Percentiles rank a stretch among this genome's conserved stretches.
phyloP scores from a whole-genome alignment of 2,329 filamentous ascomycete species.

The Penicillium sclerotigenum region DNA sequence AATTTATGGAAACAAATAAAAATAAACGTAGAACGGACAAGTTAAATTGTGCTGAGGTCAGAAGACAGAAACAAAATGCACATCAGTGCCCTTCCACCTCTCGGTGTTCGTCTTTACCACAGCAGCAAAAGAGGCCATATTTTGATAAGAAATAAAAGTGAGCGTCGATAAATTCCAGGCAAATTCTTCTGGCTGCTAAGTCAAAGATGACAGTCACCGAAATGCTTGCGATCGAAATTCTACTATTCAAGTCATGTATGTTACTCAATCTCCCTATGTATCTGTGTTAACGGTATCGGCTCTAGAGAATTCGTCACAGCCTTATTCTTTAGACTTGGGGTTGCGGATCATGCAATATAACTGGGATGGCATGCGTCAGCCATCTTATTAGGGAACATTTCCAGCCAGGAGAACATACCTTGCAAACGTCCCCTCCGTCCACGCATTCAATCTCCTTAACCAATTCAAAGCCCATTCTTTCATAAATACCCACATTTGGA shows the following conservation, averaged over 20 bases:
- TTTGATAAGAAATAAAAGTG: background rate
- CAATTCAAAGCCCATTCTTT: constrained; percentile 64
- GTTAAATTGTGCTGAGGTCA: background rate
- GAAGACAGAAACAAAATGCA: background rate
- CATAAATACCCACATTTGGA: constrained; percentile 69
- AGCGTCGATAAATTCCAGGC: background rate
- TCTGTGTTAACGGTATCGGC: background rate
- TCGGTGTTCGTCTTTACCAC: background rate
- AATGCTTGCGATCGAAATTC: background rate
- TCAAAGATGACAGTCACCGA: background rate
- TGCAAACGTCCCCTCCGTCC: constrained; percentile 57
- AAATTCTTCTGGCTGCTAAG: background rate
- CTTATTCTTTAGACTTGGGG: constrained; percentile 14
- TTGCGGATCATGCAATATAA: constrained; percentile 27
- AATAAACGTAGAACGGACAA: background rate
- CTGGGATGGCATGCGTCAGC: constrained; percentile 10
- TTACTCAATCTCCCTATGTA: background rate
- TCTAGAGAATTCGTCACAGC: background rate
- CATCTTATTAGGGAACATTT: background rate
- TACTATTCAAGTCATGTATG: background rate
- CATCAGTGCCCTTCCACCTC: background rate
- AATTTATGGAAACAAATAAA: background rate
- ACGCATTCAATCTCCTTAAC: constrained; percentile 65
- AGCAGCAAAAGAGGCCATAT: background rate
- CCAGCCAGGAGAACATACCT: constrained; percentile 34